Percentiles rank a stretch among this genome's conserved stretches.
Conservation (phyloP, 768 basidiomycete species). For the button mushroom (Agaricus bisporus) region DNA sequence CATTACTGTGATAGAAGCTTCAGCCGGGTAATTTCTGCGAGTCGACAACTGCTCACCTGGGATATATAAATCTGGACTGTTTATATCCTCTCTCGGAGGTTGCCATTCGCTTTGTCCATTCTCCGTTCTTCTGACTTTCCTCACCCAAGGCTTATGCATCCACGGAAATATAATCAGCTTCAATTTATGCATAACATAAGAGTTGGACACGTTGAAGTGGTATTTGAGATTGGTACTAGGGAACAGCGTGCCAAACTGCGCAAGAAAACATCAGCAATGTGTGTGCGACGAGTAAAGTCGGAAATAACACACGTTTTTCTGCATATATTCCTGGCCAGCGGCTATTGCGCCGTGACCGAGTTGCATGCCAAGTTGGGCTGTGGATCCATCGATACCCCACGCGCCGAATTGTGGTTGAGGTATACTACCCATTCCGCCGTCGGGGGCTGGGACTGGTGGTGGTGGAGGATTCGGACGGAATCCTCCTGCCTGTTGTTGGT, state of each 20-base stretch:
- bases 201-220: constrained; percentile 94
- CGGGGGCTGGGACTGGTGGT: background rate
- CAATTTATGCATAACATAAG: constrained; percentile 89
- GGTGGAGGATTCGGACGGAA: background rate
- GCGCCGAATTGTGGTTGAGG: constrained; percentile 49
- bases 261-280: constrained; percentile 3
- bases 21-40: background rate
- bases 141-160: constrained; percentile 84
- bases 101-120: constrained; percentile 72
- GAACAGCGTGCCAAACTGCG: constrained; percentile 73
- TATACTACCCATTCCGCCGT: background rate
- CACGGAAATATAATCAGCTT: constrained; percentile 91
- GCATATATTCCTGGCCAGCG: constrained; percentile 93
- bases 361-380: constrained; percentile 95
- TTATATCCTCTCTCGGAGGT: constrained; percentile 89
- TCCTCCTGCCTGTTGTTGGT: constrained; percentile 22
- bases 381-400: constrained; percentile 88
- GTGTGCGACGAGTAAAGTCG: background rate
- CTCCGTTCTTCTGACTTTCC: constrained; percentile 61
- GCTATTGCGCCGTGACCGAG: constrained; percentile 87
- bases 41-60: constrained; percentile 46
- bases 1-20: constrained; percentile 57
- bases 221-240: constrained; percentile 77
- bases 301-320: constrained; percentile 71
- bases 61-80: constrained; percentile 95